Percentiles rank a stretch among this genome's conserved stretches.
Conservation (phyloP, 495 filamentous ascomycete species). For the Elaphomyces granulatus region DNA sequence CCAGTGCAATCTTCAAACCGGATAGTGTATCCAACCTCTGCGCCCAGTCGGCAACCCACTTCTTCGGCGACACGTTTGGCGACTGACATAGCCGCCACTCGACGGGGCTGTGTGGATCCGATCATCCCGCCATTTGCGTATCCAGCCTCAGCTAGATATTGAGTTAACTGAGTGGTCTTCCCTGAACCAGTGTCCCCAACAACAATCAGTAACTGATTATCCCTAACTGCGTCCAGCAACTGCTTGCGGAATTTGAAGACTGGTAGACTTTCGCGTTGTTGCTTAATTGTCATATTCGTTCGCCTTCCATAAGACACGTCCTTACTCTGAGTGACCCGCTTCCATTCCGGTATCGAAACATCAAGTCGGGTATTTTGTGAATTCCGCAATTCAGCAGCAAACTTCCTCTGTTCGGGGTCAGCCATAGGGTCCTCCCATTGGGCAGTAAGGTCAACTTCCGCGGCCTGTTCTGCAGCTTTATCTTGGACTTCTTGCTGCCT, state of each 20-base stretch:
- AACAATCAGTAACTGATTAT: constrained; percentile 88
- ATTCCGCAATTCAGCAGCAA: constrained; percentile 68
- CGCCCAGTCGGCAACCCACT: constrained; percentile 78
- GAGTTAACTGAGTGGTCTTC: constrained; percentile 93
- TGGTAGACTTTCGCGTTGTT: constrained; percentile 82
- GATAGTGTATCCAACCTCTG: constrained; percentile 95
- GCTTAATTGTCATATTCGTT: constrained; percentile 84
- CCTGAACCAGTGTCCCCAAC: constrained; percentile 96
- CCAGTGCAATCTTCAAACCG: constrained; percentile 93
- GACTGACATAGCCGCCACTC: constrained; percentile 94
- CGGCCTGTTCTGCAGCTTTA: constrained; percentile 61
- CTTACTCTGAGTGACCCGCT: constrained; percentile 65
- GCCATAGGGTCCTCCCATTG: constrained; percentile 98
- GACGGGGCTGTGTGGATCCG: constrained; percentile 91
- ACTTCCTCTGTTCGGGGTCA: constrained; percentile 64
- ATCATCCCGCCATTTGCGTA: constrained; percentile 85
- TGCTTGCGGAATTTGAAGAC: constrained; percentile 83
- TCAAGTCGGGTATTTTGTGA: constrained; percentile 38
- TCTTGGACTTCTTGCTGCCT: constrained; percentile 79
- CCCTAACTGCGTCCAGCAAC: constrained; percentile 71
- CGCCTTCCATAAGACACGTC: constrained; percentile 73
- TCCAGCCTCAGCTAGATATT: constrained; percentile 86
- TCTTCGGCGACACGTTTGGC: constrained; percentile 95
- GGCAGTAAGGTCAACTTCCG: constrained; percentile 69
- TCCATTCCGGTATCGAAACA: constrained; percentile 83